Evolutionary conservation across 2,329 filamentous ascomycete genomes (phyloP), one percentile per base, ranked within the genome.

Genomic region (Zalaria obscura): DNA sequence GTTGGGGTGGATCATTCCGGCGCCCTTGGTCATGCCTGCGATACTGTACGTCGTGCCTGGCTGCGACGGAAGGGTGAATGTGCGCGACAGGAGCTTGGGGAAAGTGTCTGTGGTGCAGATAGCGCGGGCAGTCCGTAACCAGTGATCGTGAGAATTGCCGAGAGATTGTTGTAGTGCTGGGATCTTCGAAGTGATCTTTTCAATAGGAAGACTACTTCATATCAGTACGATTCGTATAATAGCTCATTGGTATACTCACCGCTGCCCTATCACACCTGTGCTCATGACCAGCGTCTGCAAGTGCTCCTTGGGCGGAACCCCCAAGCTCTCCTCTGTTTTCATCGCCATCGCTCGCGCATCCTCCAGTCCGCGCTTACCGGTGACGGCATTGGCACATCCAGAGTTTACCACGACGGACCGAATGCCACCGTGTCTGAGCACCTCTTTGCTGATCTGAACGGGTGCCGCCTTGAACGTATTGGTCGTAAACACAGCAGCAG

Each of bases 41-140:
- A 98, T 81, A 52, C 75, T 73, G 66, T 94, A 98, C 59, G 81
- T 78, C 39, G 76, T 69, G 11, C 70, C 70, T 0, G 83, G 77
- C 3, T 83, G 83, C 1, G 83, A 88, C 3, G 91, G 88, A 28
- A 98, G 76, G 27, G 70, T 78, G 64, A 96, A 98, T 9, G 78
- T 77, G 51, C 75, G 78, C 18, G 88, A 95, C 52, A 89, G 71
- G 48, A 98, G 79, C 66, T 98, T 98, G 45, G 91, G 91, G 62
- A 98, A 98, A 3, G 91, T 96, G 64, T 98, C 91, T 10, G 91
- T 98, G 8, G 91, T 98, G 71, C 89, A 95, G 57, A 98, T 96
- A 34, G 91, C 89, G 54, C 78, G 80, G 44, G 91, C 91, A 35
- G 85, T 81, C 41, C 72, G 70, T 37, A 98, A 68, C 91, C 89